Conservation (phyloP, 2,329 filamentous ascomycete species). For the Penicillium thymicola region DNA sequence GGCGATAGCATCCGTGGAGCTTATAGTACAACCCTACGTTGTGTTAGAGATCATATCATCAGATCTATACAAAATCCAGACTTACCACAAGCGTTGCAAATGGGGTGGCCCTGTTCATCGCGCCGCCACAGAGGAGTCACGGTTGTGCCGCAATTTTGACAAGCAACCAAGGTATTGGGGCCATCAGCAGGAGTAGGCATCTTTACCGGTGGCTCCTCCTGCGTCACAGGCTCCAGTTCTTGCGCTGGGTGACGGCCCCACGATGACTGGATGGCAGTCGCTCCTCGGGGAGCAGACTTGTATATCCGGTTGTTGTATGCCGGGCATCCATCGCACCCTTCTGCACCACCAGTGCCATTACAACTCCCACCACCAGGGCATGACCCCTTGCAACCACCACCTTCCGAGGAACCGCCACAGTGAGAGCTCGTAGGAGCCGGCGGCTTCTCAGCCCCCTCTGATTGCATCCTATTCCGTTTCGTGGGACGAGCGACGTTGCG, state of each 20-base stretch:
- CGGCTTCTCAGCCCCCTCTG: conserved; percentile 23
- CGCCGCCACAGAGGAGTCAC: conserved; percentile 94
- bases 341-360: conserved; percentile 92
- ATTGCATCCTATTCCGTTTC: conserved; percentile 68
- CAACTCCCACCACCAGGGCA: conserved; percentile 93
- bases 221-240: conserved; percentile 22
- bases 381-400: conserved; percentile 63
- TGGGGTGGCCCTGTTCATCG: conserved; percentile 91
- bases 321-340: conserved; percentile 92
- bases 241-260: conserved; percentile 34
- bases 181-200: conserved; percentile 23
- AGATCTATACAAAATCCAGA: conserved; percentile 20
- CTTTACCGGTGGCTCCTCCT: conserved; percentile 26
- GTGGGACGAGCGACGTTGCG: conserved; percentile 87
- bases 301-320: conserved; percentile 96
- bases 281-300: conserved; percentile 65
- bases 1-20: conserved; percentile 86
- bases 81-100: conserved; percentile 97
- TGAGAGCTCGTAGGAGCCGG: conserved; percentile 29
- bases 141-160: conserved; percentile 94
- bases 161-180: conserved; percentile 70
- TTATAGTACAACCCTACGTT: conserved; percentile 84
- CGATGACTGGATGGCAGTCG: conserved; percentile 27
- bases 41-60: conserved; percentile 4
- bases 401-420: conserved; percentile 27